Conservation (phyloP, 257 asterid genomes). For the Solanum paucissectum region DNA sequence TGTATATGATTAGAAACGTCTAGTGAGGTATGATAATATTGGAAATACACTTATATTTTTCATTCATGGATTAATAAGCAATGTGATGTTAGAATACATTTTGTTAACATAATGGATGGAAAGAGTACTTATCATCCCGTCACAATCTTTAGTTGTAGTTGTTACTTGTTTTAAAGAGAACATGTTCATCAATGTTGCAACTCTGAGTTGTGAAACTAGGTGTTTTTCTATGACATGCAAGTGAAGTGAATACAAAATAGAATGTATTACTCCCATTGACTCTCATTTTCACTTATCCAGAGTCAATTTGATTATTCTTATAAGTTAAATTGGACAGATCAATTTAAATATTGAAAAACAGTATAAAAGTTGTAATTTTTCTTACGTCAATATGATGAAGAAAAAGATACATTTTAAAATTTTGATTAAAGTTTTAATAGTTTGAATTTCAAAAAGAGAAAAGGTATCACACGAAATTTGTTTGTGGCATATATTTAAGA, state of each 20-base stretch:
- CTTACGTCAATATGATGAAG: no score
- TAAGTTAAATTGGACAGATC: neutral
- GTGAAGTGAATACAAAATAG: neutral
- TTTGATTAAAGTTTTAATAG: neutral
- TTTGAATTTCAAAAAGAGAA: neutral
- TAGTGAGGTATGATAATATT: neutral
- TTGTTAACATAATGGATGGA: neutral
- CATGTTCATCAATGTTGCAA: neutral
- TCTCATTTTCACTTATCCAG: neutral
- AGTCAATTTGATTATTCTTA: neutral
- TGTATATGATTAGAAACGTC: neutral
- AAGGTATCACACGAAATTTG: no score
- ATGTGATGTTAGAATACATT: neutral
- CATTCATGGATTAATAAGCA: neutral
- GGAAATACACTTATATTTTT: neutral
- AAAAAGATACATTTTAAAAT: no score
- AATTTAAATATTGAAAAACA: neutral
- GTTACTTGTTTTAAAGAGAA: neutral
- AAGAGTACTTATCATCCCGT: neutral
- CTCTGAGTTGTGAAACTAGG: neutral
- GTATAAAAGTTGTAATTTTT: neutral
- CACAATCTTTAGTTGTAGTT: neutral
- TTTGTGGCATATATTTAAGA: no score
- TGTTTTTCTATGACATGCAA: neutral
- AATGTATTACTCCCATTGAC: neutral